Evolutionary conservation across 1,139 yeast genomes (phyloP), one percentile per base, ranked within the genome.

Genomic region (Pneumocystis sp.): DNA sequence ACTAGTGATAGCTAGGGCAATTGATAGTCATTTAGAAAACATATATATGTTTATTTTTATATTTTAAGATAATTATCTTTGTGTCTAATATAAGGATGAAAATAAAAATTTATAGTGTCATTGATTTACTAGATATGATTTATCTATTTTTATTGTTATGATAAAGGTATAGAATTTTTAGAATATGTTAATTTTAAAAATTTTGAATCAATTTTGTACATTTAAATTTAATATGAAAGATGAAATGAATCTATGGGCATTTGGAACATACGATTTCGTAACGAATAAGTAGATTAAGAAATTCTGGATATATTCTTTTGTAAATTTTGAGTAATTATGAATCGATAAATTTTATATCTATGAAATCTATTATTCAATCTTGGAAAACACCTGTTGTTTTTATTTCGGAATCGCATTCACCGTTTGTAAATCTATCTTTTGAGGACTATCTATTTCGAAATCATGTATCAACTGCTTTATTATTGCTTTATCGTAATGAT

Each of bases 371-470:
- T 50, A 2, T 50, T 29, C 34, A 50, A 1, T 21, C 10, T 50
- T 50, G 34, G 57, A 50, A 25, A 25, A 25, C 10, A 17, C 57
- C 57, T 8, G 3, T 50, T 12, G 34, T 78, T 0, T 71, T 80
- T 17, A 70, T 80, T 1, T 82, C 90, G 15, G 76, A 75, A 0
- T 77, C 83, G 1, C 74, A 74, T n/a, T 82, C 87, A 71, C 97
- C 98, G 1, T 84, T 79, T 71, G 71, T 83, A 63, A 95, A 95
- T 72, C 78, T 95, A 15, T 91, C 97, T 1, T 73, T 90, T 6
- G 99, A 95, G 71, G 88, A 88, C 70, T 86, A 83, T 72, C 76
- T 93, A 1, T 93, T 88, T 74, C 80, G 80, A 64, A 74, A 80
- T 39, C 84, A 87, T 76, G 42, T 56, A 17, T 31, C 61, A 42